Evolutionary conservation across 495 filamentous ascomycete genomes (phyloP), one percentile per base, ranked within the genome.

Genomic region (Sordaria brevicollis): DNA sequence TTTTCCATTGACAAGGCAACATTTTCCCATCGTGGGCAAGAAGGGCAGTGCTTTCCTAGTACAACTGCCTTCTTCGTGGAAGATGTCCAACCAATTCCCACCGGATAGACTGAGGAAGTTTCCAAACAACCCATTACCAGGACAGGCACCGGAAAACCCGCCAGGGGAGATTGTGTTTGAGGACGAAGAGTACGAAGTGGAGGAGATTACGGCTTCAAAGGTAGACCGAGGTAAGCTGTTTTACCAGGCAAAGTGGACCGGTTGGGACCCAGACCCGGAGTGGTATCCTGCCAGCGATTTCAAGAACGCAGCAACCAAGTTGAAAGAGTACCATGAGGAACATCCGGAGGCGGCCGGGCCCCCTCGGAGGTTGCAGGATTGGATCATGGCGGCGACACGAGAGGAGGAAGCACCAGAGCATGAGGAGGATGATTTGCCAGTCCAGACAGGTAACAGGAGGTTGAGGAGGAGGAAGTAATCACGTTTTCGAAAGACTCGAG

Each of bases 71-170:
- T 37, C 11, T 6, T 54, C 29, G 1, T 73, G 39, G 67, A 17
- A 25, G 17, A 34, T 37, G 29, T 68, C 70, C n/a, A n/a, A n/a
- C n/a, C n/a, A n/a, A n/a, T n/a, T n/a, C n/a, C n/a, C n/a, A n/a
- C n/a, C n/a, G n/a, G n/a, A n/a, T n/a, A n/a, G n/a, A n/a, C n/a
- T n/a, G 35, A 36, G 31, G 7, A 57, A 65, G 57, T 71, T 71
- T n/a, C 66, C 67, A 19, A 69, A 71, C 13, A 71, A 69, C 69
- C 69, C 67, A 9, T 37, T 73, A 15, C 62, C 62, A 35, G 67
- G 69, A 11, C 69, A 73, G 65, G 41, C 39, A 9, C 17, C 66
- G 3, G 66, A 68, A 15, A 71, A 67, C 39, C 69, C 62, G 29
- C 19, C 41, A 0, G 72, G 69, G 9, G 41, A 74, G 25, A 29